These are phyloP conservation scores for Beauveria brongniartii DNA, from an alignment of 2,329 filamentous ascomycete genomes.

Conservation along the genomic window DNA sequence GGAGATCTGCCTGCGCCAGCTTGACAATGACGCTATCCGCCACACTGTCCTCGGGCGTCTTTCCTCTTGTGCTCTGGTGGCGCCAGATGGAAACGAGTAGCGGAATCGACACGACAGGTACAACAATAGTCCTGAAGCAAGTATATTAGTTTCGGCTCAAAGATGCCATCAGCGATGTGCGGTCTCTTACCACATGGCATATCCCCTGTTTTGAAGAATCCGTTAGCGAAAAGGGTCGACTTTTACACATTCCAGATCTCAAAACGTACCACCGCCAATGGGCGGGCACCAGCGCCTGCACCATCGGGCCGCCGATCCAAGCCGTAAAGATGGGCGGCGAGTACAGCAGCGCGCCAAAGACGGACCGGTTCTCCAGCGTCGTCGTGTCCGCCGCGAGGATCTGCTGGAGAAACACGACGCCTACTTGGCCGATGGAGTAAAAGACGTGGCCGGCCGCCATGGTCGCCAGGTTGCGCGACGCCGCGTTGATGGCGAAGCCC, in stretches of 20 bases:
- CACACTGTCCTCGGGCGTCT: slow-evolving; percentile 16
- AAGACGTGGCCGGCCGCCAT: slow-evolving; percentile 51
- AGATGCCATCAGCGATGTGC: background rate
- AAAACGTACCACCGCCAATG: slow-evolving; percentile 43
- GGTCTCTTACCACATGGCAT: slow-evolving; percentile 42
- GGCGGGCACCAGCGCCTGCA: slow-evolving; percentile 32
- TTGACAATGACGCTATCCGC: slow-evolving; percentile 10
- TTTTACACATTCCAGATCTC: too few relatives aligned
- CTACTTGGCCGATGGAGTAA: slow-evolving; percentile 51
- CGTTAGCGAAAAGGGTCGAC: background rate
- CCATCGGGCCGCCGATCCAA: slow-evolving; percentile 42
- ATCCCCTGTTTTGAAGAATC: slow-evolving; percentile 31
- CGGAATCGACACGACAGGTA: slow-evolving; percentile 48
- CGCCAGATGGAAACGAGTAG: slow-evolving; percentile 43
- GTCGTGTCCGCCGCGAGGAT: slow-evolving; percentile 59
- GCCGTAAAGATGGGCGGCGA: slow-evolving; percentile 53
- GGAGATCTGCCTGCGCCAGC: background rate
- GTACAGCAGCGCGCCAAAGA: slow-evolving; percentile 51
- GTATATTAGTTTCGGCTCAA: too few relatives aligned
- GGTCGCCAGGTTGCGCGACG: slow-evolving; percentile 44
- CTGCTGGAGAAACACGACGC: slow-evolving; percentile 52
- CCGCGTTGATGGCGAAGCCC: slow-evolving; percentile 50
- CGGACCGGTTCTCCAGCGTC: slow-evolving; percentile 49
- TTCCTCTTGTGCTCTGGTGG: slow-evolving; percentile 43
- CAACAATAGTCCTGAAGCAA: slow-evolving; percentile 38